Conservation (phyloP, 169 alveolate genomes). For the Perkinsus olseni region DNA sequence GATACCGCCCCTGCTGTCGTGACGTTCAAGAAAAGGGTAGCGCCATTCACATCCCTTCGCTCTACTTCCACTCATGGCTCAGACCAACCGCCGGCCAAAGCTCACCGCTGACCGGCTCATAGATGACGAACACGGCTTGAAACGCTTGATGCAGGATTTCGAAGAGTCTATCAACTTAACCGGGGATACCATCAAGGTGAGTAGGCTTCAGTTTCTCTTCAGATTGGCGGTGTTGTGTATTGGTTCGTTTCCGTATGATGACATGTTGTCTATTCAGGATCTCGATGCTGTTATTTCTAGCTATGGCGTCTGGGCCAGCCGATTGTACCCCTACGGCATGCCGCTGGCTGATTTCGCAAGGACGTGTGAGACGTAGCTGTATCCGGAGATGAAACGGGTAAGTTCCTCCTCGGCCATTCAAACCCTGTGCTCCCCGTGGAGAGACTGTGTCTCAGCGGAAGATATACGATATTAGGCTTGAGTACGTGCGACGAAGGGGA, state of each 20-base stretch:
- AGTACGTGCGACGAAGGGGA: background rate
- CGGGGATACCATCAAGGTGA: background rate
- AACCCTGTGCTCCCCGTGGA: background rate
- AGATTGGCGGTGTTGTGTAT: no score
- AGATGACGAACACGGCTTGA: background rate
- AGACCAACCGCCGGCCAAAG: background rate
- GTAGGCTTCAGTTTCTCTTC: no score
- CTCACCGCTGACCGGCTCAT: background rate
- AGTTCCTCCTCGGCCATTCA: background rate
- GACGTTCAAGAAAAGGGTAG: background rate
- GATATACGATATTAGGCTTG: background rate
- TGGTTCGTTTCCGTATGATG: no score
- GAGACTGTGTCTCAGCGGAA: background rate
- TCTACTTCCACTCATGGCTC: background rate
- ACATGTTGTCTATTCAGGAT: no score
- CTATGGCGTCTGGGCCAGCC: background rate
- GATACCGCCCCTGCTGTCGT: background rate
- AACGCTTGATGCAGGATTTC: background rate
- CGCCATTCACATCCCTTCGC: no score
- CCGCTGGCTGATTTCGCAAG: background rate
- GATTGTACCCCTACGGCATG: background rate
- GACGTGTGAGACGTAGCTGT: background rate
- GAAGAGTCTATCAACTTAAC: background rate
- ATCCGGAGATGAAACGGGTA: background rate
- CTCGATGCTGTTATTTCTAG: background rate